phyloP scores from a whole-genome alignment of 2,329 filamentous ascomycete species.

The Monilinia vaccinii-corymbosi region DNA sequence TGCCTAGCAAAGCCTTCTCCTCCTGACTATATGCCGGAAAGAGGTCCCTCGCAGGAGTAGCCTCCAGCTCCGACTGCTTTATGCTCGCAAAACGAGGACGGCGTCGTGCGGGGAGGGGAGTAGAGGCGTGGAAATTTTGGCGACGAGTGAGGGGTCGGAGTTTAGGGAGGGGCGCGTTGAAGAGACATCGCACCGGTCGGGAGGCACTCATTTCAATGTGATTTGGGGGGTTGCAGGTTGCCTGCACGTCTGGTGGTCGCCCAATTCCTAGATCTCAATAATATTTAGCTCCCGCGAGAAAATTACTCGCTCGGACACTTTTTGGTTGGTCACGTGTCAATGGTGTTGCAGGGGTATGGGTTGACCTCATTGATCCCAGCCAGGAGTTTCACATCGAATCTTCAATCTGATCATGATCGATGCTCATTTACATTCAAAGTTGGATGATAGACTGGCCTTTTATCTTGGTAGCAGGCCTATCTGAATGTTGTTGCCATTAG shows the following conservation, averaged over 20 bases:
- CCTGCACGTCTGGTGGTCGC: slow-evolving; percentile 20
- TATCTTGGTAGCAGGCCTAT: not conserved
- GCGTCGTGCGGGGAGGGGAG: slow-evolving; percentile 30
- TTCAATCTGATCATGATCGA: not conserved
- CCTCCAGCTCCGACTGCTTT: slow-evolving; percentile 29
- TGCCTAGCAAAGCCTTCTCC: slow-evolving; percentile 52
- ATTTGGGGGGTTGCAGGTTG: slow-evolving; percentile 12
- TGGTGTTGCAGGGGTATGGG: not conserved
- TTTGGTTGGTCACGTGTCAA: not conserved
- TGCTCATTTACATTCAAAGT: not conserved
- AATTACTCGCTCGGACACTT: slow-evolving; percentile 9
- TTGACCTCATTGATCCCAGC: not conserved
- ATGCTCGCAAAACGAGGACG: slow-evolving; percentile 34
- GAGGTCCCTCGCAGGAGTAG: slow-evolving; percentile 31
- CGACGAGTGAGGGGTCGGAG: slow-evolving; percentile 34
- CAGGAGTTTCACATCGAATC: not conserved
- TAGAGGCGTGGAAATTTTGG: slow-evolving; percentile 40
- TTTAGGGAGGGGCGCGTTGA: slow-evolving; percentile 35
- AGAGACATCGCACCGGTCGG: slow-evolving; percentile 40
- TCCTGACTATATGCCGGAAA: slow-evolving; percentile 58
- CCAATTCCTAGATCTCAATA: slow-evolving; percentile 11
- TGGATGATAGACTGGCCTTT: not conserved
- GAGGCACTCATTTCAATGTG: slow-evolving; percentile 36
- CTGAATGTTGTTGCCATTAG: no score
- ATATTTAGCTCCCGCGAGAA: slow-evolving; percentile 1